Base-by-base conservation (phyloP, 306 rosid genomes). In the Vigna radiata region DNA sequence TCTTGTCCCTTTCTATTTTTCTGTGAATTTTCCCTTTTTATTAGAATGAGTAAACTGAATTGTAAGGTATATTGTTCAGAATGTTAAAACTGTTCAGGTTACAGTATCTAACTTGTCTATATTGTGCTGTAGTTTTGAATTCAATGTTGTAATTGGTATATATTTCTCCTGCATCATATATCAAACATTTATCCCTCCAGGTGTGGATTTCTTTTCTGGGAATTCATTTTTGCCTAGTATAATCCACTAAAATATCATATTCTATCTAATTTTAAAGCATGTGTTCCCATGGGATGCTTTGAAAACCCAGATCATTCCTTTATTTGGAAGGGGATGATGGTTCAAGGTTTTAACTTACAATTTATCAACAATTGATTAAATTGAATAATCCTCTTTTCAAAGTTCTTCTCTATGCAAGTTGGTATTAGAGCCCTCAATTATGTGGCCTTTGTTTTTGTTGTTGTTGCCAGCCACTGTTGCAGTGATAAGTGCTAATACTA, bases 161-260 rank as follows among this genome's bases (percentile, higher is more conserved):
- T 66, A 68, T 60, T 68, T 17, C 68, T 3, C 53, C 13, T 16
- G 65, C 33, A 54, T 62, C 41, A 60, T 65, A 48, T 68, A 27
- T 75, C 19, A 21, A 47, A 44, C 29, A 47, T 36, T 70, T 70
- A 25, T 39, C 33, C 31, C 53, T 70, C 25, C 37, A 33, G 77
- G 76, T 16, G 46, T 13, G 27, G 64, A 47, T 58, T 59, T 77
- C 17, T 78, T 59, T 78, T 78, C 17, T 58, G 69, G 21, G 75
- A 68, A 54, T 41, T 54, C 69, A 17, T 56, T 68, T 61, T 33
- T 61, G 68, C 10, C 29, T 18, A 54, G 47, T 47, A 19, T 56
- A 68, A 17, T 36, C 65, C 39, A 27, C 18, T 6, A 13, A 9
- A 27, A 5, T 27, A 25, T 25, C 65, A 4, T 27, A 59, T 59